These are phyloP conservation scores for Trifolium fragiferum DNA, from an alignment of 306 rosid genomes.

Conservation along the genomic window DNA sequence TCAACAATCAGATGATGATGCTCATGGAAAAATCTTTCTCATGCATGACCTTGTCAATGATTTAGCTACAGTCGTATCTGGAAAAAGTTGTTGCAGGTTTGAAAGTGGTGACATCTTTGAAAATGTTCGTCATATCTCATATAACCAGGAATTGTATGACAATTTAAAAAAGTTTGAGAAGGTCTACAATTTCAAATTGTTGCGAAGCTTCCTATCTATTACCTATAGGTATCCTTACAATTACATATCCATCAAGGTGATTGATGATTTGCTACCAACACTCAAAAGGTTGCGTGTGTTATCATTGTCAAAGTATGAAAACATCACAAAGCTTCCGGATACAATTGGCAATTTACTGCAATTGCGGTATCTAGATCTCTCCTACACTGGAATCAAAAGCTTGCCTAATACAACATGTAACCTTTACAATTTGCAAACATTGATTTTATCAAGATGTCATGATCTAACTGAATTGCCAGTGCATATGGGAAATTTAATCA, in stretches of 20 bases:
- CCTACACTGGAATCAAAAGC: background rate
- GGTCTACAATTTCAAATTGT: background rate
- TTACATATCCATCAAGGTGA: background rate
- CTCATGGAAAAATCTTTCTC: background rate
- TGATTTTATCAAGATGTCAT: background rate
- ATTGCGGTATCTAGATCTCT: constrained; percentile 5
- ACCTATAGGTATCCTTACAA: accelerated
- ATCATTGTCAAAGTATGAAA: background rate
- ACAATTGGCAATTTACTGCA: constrained; percentile 11
- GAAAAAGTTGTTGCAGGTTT: background rate
- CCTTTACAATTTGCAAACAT: constrained; percentile 20
- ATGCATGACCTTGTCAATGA: constrained; percentile 45
- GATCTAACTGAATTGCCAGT: background rate
- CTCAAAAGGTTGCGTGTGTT: background rate
- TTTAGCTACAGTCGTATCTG: background rate
- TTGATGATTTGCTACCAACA: background rate
- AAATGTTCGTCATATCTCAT: constrained; percentile 39
- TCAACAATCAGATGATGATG: background rate
- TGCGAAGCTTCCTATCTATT: constrained; percentile 10
- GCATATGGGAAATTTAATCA: background rate
- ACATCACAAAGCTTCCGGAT: background rate
- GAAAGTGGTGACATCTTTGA: background rate
- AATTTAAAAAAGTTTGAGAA: background rate
- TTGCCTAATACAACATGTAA: background rate
- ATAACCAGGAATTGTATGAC: background rate